A percentile compares a stretch with the other conserved stretches of the same genome.
Conservation (phyloP, 1,139 yeast genomes). For the Debaryomyces psychrophilus region DNA sequence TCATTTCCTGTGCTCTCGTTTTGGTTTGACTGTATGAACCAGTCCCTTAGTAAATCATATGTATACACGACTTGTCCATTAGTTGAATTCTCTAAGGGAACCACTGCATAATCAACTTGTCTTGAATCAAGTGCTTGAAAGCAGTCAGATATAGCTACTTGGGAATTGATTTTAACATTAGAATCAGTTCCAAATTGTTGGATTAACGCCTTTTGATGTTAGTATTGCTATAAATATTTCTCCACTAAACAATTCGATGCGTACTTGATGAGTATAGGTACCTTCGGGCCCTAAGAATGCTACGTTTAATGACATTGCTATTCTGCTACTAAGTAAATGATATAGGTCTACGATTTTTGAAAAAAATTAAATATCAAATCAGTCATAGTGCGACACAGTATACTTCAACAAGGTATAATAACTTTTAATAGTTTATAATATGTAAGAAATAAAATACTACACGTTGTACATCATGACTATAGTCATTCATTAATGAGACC, state of each 20-base stretch:
- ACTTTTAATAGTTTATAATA: neutral
- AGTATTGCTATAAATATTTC: slow-evolving; percentile 10
- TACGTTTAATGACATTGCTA: slow-evolving; percentile 38
- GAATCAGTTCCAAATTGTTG: slow-evolving; percentile 61
- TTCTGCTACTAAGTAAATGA: neutral
- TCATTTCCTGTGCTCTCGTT: slow-evolving; percentile 11
- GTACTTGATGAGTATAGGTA: slow-evolving; percentile 86
- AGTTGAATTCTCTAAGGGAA: slow-evolving; percentile 92
- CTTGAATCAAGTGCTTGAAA: slow-evolving; percentile 53
- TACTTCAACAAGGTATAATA: neutral
- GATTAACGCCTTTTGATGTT: slow-evolving; percentile 62
- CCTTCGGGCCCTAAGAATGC: slow-evolving; percentile 89
- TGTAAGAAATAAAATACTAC: neutral
- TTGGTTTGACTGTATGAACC: slow-evolving; percentile 38
- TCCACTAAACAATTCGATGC: slow-evolving; percentile 22
- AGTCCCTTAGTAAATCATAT: slow-evolving; percentile 75
- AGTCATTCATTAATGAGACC: slow-evolving; percentile 1
- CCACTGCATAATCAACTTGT: slow-evolving; percentile 70
- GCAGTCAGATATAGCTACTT: slow-evolving; percentile 61
- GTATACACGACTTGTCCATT: slow-evolving; percentile 92
- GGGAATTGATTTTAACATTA: slow-evolving; percentile 46
- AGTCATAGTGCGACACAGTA: neutral
- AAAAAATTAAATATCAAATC: neutral
- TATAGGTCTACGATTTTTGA: neutral
- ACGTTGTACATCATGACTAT: neutral